Evolutionary conservation across 1,284 basidiomycete genomes (phyloP).

Genomic region (Rhodotorula sp.): DNA sequence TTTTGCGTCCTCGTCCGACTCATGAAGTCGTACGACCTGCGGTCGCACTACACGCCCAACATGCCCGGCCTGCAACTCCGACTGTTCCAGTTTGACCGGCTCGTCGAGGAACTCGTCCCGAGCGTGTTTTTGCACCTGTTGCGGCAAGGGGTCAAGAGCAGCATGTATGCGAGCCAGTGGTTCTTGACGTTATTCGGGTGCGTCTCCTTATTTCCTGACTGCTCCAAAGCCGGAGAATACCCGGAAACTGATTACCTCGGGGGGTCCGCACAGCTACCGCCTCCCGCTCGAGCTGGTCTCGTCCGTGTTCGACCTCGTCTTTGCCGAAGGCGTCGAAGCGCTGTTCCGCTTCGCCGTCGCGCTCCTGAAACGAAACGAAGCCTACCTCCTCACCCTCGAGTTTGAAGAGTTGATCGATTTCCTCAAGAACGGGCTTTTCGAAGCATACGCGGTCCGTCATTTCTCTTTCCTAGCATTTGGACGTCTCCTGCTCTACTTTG

Average conservation of each 20-base stretch:
- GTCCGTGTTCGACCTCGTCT: conserved; percentile 88
- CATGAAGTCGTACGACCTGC: conserved; percentile 96
- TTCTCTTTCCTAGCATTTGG: neutral
- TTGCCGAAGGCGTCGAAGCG: conserved; percentile 95
- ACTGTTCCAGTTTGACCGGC: conserved; percentile 84
- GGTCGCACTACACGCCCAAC: conserved; percentile 94
- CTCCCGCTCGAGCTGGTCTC: conserved; percentile 93
- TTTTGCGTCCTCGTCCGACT: conserved; percentile 93
- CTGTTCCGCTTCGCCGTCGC: conserved; percentile 92
- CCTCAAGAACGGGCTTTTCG: conserved; percentile 77
- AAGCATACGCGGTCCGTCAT: conserved; percentile 62
- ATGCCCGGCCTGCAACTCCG: conserved; percentile 96
- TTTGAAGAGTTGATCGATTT: conserved; percentile 85
- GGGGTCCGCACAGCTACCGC: conserved; percentile 49
- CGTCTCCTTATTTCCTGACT: conserved; percentile 42
- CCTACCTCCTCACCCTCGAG: conserved; percentile 69
- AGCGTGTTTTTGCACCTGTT: conserved; percentile 87
- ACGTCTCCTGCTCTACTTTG: neutral
- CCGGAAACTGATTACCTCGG: neutral
- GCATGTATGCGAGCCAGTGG: conserved; percentile 94
- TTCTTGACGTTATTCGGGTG: conserved; percentile 94
- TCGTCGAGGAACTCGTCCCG: conserved; percentile 88
- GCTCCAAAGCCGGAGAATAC: neutral
- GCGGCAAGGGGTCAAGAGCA: conserved; percentile 85
- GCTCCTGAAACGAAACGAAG: conserved; percentile 84